Evolutionary conservation across 1,139 yeast species (phyloP).

Genomic region (Geotrichum reessii): DNA sequence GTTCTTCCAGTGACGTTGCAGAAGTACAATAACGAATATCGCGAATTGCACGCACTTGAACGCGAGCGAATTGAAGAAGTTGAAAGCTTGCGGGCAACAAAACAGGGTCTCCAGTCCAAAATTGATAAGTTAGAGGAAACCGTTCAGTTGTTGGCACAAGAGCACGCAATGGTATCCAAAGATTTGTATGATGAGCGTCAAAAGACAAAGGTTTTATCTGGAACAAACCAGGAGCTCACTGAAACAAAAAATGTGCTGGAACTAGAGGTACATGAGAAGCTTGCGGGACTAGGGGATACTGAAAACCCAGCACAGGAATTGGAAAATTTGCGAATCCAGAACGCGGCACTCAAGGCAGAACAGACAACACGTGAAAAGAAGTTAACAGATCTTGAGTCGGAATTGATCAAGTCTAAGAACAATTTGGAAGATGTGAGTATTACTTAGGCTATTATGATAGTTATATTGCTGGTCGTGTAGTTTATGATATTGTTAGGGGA

Average conservation of each 20-base stretch:
- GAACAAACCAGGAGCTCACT: neutral
- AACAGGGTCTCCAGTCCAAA: neutral
- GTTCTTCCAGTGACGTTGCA: conserved; percentile 64
- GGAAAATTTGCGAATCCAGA: neutral
- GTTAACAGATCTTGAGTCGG: neutral
- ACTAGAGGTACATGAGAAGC: neutral
- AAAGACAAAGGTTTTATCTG: neutral
- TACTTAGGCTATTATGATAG: neutral
- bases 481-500: neutral
- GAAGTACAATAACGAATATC: conserved; percentile 66
- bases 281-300: neutral
- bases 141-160: neutral
- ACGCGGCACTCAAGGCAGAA: neutral
- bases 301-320: conserved; percentile 1
- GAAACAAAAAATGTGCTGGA: neutral
- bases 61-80: conserved; percentile 63
- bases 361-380: neutral
- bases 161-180: conserved; percentile 2
- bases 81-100: conserved; percentile 47
- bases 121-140: neutral
- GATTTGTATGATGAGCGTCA: neutral
- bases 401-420: neutral
- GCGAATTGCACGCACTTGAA: conserved; percentile 64
- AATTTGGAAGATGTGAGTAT: conserved; percentile 21
- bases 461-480: neutral